Evolutionary conservation across 331 rosid species (phyloP), one percentile per base, ranked within the genome.

Genomic region (Quercus phellos): DNA sequence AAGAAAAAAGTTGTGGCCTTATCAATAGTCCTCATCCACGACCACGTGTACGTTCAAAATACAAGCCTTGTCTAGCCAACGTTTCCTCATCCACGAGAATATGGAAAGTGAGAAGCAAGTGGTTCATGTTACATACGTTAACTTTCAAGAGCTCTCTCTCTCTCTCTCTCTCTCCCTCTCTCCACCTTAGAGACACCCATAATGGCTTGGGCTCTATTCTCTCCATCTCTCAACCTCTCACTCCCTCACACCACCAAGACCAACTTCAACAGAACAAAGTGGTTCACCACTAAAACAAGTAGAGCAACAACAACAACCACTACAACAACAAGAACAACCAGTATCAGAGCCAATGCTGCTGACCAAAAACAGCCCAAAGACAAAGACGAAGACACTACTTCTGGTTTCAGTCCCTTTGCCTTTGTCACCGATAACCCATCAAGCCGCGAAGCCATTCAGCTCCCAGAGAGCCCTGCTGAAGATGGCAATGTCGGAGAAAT

Each of bases 401-500:
- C 91, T 0, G 85, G 77, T 8, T 92, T 94, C 90, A 94, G 88
- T 77, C 99, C 99, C 35, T 94, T 92, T 51, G 98, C 98, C 19
- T 94, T 94, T 50, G 99, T 94, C 81, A 94, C 97, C 6, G 97
- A 94, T 32, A 94, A 94, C 74, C 96, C 97, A 0, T 94, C 99
- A 4, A 94, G 99, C 85, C 93, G 98, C 11, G 81, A 84, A 51
- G 92, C 99, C 18, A 94, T 94, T 85, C 99, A 94, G 84, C 82
- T 94, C 71, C 92, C 89, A 24, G 87, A 88, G 70, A 86, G 1
- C 73, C 99, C 99, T 50, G 97, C 97, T 29, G 98, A 94, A 79
- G 96, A 86, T 54, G 99, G 99, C 83, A 94, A 94, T 78, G 99
- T 92, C 32, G 99, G 99, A 69, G 94, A 94, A 85, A 92, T 94